Evolutionary conservation across 1,139 yeast species (phyloP).

Genomic region (Suhomyces yuchorum): DNA sequence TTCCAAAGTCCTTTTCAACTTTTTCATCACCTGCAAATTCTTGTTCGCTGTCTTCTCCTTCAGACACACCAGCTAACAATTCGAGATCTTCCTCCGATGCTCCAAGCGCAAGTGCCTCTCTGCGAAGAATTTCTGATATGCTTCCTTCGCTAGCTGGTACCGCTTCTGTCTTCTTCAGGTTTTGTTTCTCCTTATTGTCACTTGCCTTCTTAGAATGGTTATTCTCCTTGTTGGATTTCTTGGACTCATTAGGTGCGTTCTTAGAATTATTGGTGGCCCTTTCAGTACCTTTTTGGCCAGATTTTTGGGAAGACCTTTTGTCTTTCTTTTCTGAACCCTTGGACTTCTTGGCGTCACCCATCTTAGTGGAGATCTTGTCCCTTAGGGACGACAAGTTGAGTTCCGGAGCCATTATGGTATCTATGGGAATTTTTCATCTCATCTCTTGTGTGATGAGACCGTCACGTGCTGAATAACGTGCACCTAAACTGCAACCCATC

Average conservation of each 20-base stretch:
- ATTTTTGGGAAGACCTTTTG: slow-evolving; percentile 16
- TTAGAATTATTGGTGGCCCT: slow-evolving; percentile 2
- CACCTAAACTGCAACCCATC: background rate
- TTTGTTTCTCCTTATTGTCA: background rate
- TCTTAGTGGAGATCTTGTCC: slow-evolving; percentile 56
- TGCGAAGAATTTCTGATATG: slow-evolving; percentile 42
- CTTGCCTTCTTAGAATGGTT: background rate
- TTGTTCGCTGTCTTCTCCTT: slow-evolving; percentile 64
- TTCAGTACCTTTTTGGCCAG: background rate
- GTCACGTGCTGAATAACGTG: slow-evolving; percentile 9
- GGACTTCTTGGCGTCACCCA: slow-evolving; percentile 26
- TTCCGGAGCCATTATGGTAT: slow-evolving; percentile 34
- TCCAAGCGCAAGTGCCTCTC: slow-evolving; percentile 69
- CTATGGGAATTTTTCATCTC: slow-evolving; percentile 13
- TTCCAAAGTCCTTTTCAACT: slow-evolving; percentile 50
- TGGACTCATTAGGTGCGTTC: background rate
- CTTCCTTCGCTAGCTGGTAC: slow-evolving; percentile 15
- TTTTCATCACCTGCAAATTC: slow-evolving; percentile 50
- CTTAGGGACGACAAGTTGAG: slow-evolving; percentile 55
- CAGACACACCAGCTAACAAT: slow-evolving; percentile 51
- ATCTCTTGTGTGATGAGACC: slow-evolving; percentile 6
- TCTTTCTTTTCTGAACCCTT: slow-evolving; percentile 26
- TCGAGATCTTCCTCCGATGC: slow-evolving; percentile 69
- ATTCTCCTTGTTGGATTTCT: slow-evolving; percentile 9
- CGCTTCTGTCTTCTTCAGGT: background rate